A percentile compares a stretch with the other conserved stretches of the same genome.
Evolutionary conservation across 352 stramenopile species (phyloP).

Genomic region (Saprolegnia parasitica): DNA sequence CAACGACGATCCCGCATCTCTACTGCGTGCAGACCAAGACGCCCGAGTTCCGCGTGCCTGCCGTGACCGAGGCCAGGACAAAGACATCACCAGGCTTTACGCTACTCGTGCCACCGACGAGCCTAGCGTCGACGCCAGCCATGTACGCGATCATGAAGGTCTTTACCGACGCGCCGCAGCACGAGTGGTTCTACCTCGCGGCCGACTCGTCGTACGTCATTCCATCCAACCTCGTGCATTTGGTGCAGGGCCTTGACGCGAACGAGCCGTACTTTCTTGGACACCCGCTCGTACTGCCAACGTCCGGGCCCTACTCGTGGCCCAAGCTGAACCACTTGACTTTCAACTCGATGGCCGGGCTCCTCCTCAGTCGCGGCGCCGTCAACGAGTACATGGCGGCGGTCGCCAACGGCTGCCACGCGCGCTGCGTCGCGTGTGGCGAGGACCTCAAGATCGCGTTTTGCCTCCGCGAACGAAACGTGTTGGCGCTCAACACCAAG

Average conservation of each 20-base stretch:
- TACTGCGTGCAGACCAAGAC: slow-evolving; percentile 26
- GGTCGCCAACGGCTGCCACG: background rate
- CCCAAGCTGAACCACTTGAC: slow-evolving; percentile 23
- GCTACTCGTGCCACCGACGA: slow-evolving; percentile 23
- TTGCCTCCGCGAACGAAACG: slow-evolving; percentile 18
- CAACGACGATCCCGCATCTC: slow-evolving; percentile 14
- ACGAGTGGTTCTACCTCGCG: slow-evolving; percentile 29
- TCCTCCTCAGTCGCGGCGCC: slow-evolving; percentile 22
- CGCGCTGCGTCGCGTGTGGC: slow-evolving; percentile 15
- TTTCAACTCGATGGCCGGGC: slow-evolving; percentile 29
- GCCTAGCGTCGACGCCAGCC: slow-evolving; percentile 16
- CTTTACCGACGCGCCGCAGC: slow-evolving; percentile 12
- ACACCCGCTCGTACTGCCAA: slow-evolving; percentile 21
- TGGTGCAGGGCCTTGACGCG: slow-evolving; percentile 24
- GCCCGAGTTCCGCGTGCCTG: slow-evolving; percentile 3
- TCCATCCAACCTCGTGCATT: slow-evolving; percentile 25
- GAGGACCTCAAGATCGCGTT: slow-evolving; percentile 26
- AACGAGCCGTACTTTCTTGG: slow-evolving; percentile 27
- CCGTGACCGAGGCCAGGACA: background rate
- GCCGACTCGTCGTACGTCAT: slow-evolving; percentile 27
- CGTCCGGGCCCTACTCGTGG: slow-evolving; percentile 24
- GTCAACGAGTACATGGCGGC: slow-evolving; percentile 18
- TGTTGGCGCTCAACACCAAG: slow-evolving; percentile 17
- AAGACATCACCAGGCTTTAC: slow-evolving; percentile 8
- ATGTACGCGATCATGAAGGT: slow-evolving; percentile 19